These are phyloP conservation scores for Hyaloscypha hepaticicola DNA, from an alignment of 495 filamentous ascomycete species.

Conservation along the genomic window DNA sequence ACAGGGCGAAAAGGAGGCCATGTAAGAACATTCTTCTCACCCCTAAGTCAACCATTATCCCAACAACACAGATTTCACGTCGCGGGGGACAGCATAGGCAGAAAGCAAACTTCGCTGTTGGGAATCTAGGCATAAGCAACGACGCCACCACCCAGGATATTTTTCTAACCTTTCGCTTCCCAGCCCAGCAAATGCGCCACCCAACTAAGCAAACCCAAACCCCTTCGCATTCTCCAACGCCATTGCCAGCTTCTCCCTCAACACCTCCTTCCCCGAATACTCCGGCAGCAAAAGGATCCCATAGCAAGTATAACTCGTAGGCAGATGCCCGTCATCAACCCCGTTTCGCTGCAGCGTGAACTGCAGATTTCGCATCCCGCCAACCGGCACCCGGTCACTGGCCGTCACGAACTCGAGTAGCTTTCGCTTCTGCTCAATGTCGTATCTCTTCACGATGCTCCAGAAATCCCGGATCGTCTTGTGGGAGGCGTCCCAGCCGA, in stretches of 20 bases:
- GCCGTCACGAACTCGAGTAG: constrained; percentile 95
- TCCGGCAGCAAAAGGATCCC: constrained; percentile 81
- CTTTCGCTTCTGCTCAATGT: constrained; percentile 63
- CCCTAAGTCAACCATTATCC: no score
- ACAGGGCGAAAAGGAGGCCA: no score
- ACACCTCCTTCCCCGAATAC: constrained; percentile 65
- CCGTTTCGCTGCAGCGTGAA: constrained; percentile 85
- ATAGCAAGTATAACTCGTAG: constrained; percentile 72
- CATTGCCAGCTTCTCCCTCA: constrained; percentile 72
- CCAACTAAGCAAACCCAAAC: constrained; percentile 59
- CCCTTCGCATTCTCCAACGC: constrained; percentile 89
- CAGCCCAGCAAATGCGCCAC: no score
- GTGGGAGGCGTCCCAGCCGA: constrained; percentile 70
- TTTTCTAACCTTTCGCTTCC: not conserved
- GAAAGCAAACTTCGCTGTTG: no score
- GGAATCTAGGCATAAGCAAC: no score
- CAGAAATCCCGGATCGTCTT: constrained; percentile 77
- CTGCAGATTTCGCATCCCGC: constrained; percentile 72
- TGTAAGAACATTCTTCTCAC: no score
- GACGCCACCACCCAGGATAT: no score
- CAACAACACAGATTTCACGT: no score
- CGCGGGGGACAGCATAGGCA: no score
- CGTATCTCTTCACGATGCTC: constrained; percentile 67
- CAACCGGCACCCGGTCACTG: constrained; percentile 84
- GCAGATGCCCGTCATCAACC: constrained; percentile 39